These are phyloP conservation scores for Jamesozyma rosinii DNA, from an alignment of 805 yeast species.

Conservation along the genomic window DNA sequence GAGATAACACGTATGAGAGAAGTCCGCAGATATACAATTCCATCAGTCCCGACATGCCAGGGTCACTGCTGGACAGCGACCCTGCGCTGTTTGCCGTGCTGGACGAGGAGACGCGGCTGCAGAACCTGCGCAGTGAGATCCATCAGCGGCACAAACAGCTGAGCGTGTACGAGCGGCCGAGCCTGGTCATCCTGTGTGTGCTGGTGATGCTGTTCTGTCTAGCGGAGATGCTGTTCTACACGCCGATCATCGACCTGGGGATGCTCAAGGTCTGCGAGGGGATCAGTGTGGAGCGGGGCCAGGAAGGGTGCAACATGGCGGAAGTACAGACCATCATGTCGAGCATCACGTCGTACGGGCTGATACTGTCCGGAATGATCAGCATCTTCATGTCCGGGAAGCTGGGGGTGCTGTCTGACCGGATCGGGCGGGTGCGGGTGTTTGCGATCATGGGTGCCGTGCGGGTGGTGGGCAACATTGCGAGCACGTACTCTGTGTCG, in stretches of 20 bases:
- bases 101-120: constrained; percentile 10
- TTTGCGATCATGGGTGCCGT: constrained; percentile 31
- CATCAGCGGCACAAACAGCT: constrained; percentile 33
- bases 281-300: constrained; percentile 18
- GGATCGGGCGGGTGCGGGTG: constrained; percentile 50
- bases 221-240: constrained; percentile 32
- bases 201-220: constrained; percentile 37
- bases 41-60: background rate
- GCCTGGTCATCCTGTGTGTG: constrained; percentile 40
- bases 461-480: constrained; percentile 16
- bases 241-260: constrained; percentile 32
- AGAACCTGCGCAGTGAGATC: constrained; percentile 42
- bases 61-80: background rate
- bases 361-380: constrained; percentile 36
- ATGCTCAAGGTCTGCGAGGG: constrained; percentile 37
- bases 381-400: constrained; percentile 50
- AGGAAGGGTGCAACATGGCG: constrained; percentile 34
- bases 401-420: constrained; percentile 54
- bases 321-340: constrained; percentile 40
- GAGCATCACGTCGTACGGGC: constrained; percentile 38
- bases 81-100: background rate
- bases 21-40: background rate
- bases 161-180: constrained; percentile 39
- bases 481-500: constrained; percentile 22
- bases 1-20: background rate